Conservation (phyloP, 805 yeast genomes). For the Candida wancherniae region DNA sequence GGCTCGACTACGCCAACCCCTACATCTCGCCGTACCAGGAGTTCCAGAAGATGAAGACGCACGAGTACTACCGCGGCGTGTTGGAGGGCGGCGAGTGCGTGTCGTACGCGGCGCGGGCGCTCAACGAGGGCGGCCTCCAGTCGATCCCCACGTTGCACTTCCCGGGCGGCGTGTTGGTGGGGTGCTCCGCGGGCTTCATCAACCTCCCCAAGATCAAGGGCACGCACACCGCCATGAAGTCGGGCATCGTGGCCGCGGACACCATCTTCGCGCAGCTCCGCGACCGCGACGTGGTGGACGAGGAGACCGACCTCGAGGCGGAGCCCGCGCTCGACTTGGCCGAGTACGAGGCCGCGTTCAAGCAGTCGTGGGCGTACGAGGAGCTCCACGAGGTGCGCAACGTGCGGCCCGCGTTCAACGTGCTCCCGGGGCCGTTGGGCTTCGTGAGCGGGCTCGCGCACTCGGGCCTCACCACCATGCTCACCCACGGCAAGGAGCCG, state of each 20-base stretch:
- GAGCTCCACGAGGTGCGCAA: slow-evolving; percentile 85
- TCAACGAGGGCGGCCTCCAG: slow-evolving; percentile 96
- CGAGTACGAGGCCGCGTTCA: slow-evolving; percentile 59
- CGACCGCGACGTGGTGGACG: slow-evolving; percentile 45
- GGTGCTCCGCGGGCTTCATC: slow-evolving; percentile 94
- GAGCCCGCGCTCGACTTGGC: slow-evolving; percentile 48
- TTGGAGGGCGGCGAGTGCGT: slow-evolving; percentile 88
- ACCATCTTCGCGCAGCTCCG: slow-evolving; percentile 47
- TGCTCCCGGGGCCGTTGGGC: slow-evolving; percentile 50
- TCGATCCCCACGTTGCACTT: slow-evolving; percentile 84
- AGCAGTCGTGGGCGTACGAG: slow-evolving; percentile 78
- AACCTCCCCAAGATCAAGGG: slow-evolving; percentile 98
- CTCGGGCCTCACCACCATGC: slow-evolving; percentile 77
- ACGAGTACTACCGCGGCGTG: slow-evolving; percentile 72
- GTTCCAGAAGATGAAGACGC: slow-evolving; percentile 90
- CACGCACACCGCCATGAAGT: slow-evolving; percentile 94
- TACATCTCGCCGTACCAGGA: slow-evolving; percentile 94
- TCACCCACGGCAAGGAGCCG: slow-evolving; percentile 76
- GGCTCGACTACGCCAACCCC: slow-evolving; percentile 92
- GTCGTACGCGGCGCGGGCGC: slow-evolving; percentile 91
- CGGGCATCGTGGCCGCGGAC: slow-evolving; percentile 95
- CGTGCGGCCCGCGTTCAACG: slow-evolving; percentile 84
- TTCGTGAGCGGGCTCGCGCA: slow-evolving; percentile 74
- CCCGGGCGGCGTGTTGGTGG: slow-evolving; percentile 96
- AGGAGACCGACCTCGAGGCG: slow-evolving; percentile 35